These are phyloP conservation scores for Platismatia glauca DNA, from an alignment of 495 filamentous ascomycete genomes.

Conservation along the genomic window DNA sequence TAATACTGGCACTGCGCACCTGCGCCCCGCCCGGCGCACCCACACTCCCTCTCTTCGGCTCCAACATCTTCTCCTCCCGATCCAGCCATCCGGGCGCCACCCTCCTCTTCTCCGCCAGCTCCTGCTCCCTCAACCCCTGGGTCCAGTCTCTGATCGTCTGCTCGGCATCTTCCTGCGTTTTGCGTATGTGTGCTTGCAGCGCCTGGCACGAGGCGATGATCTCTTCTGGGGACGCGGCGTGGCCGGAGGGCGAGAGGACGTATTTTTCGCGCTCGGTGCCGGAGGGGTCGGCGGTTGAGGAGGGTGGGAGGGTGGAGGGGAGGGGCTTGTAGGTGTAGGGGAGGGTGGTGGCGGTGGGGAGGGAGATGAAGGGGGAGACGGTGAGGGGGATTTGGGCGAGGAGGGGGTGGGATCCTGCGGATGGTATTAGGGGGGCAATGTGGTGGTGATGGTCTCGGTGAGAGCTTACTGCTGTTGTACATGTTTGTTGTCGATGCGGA, in stretches of 20 bases:
- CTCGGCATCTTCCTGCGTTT: conserved; percentile 53
- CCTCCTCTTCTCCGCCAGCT: conserved; percentile 84
- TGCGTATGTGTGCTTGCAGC: conserved; percentile 63
- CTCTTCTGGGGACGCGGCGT: conserved; percentile 70
- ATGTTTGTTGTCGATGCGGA: conserved; percentile 6
- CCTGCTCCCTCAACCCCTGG: conserved; percentile 58
- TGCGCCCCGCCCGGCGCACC: conserved; percentile 22
- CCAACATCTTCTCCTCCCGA: conserved; percentile 71
- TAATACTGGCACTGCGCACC: conserved; percentile 34
- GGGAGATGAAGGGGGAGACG: conserved; percentile 87
- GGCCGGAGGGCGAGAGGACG: conserved; percentile 60
- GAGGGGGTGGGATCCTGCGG: conserved; percentile 67
- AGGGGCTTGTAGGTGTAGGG: conserved; percentile 92
- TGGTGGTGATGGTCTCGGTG: not conserved
- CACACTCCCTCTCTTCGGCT: conserved; percentile 49
- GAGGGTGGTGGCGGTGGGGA: conserved; percentile 81
- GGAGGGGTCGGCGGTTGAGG: conserved; percentile 48
- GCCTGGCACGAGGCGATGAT: conserved; percentile 72
- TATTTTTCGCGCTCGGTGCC: conserved; percentile 50
- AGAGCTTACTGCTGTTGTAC: conserved; percentile 22
- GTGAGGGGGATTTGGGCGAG: conserved; percentile 88
- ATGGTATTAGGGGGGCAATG: conserved; percentile 19
- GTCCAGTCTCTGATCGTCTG: conserved; percentile 61
- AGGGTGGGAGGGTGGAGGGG: conserved; percentile 74
- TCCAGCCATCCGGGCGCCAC: conserved; percentile 94